Percentiles rank a stretch among this genome's conserved stretches.
Conservation (phyloP, 495 filamentous ascomycete species). For the Talaromyces proteolyticus region DNA sequence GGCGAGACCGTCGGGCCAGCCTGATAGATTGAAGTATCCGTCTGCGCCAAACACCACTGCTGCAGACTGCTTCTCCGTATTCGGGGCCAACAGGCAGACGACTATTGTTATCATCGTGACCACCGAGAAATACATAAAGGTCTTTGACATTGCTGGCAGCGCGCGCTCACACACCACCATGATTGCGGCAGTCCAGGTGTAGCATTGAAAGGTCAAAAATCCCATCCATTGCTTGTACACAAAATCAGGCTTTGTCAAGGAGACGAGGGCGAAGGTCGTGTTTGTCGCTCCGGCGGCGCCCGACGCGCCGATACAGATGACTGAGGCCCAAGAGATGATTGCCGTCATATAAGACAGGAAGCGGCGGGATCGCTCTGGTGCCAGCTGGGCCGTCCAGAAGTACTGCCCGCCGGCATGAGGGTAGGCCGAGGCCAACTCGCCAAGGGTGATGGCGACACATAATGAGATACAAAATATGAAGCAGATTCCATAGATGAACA, state of each 20-base stretch:
- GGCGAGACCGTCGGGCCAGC: slow-evolving; percentile 22
- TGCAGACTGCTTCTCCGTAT: slow-evolving; percentile 49
- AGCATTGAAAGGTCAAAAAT: too few relatives aligned
- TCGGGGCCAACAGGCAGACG: slow-evolving; percentile 48
- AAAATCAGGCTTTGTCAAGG: too few relatives aligned
- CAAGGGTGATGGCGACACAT: slow-evolving; percentile 49
- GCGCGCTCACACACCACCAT: background rate
- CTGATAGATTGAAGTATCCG: slow-evolving; percentile 22
- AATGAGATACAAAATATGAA: slow-evolving; percentile 47
- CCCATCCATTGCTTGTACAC: too few relatives aligned
- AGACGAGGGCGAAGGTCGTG: too few relatives aligned
- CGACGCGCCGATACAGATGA: slow-evolving; percentile 33
- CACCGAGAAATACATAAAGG: slow-evolving; percentile 31
- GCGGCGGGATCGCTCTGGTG: slow-evolving; percentile 36
- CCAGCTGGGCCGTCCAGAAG: slow-evolving; percentile 56
- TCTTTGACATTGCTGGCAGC: too few relatives aligned
- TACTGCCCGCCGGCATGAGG: slow-evolving; percentile 62
- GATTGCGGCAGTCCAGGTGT: too few relatives aligned
- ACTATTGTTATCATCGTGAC: slow-evolving; percentile 52
- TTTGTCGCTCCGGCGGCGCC: too few relatives aligned
- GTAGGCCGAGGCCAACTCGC: slow-evolving; percentile 51
- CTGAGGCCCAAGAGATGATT: slow-evolving; percentile 52
- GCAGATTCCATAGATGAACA: slow-evolving; percentile 53
- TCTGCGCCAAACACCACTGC: slow-evolving; percentile 18
- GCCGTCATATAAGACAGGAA: slow-evolving; percentile 45